These are phyloP conservation scores for Xylariaceae sp. DNA, from an alignment of 2,329 filamentous ascomycete genomes.

Conservation along the genomic window DNA sequence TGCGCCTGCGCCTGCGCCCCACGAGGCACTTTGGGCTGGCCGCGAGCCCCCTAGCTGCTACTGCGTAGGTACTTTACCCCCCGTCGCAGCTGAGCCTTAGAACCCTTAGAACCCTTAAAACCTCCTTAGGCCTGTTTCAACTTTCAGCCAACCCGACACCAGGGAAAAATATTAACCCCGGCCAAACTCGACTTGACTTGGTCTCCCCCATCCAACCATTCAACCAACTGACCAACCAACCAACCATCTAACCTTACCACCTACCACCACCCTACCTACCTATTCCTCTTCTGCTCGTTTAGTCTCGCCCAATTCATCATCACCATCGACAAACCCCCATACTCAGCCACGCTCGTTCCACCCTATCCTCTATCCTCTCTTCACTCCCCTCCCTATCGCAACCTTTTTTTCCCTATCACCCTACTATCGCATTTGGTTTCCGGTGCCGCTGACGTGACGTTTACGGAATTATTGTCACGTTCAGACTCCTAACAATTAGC, in stretches of 20 bases:
- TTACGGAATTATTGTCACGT: background rate
- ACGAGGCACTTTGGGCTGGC: too few relatives aligned
- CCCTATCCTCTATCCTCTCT: slow-evolving; percentile 5
- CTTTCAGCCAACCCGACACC: slow-evolving; percentile 32
- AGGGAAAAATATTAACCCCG: too few relatives aligned
- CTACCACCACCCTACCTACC: slow-evolving; percentile 4
- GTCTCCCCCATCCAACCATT: too few relatives aligned
- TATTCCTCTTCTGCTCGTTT: background rate
- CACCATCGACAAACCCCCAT: background rate
- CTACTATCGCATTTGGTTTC: background rate
- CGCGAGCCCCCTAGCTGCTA: too few relatives aligned
- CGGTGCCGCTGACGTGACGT: slow-evolving; percentile 2
- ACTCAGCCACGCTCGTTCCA: background rate
- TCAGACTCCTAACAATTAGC: slow-evolving; percentile 4
- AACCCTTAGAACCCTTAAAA: too few relatives aligned
- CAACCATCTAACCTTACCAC: too few relatives aligned
- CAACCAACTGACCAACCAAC: too few relatives aligned
- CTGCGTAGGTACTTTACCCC: too few relatives aligned
- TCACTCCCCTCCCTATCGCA: slow-evolving; percentile 1
- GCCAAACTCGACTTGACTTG: too few relatives aligned
- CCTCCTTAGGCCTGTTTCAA: too few relatives aligned
- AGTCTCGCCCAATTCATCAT: background rate
- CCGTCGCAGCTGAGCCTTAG: too few relatives aligned
- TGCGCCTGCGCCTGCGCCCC: too few relatives aligned
- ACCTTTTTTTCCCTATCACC: background rate